Evolutionary conservation across 129 eudicot genomes (phyloP), one percentile per base, ranked within the genome.

Genomic region (Solidago caesia): DNA sequence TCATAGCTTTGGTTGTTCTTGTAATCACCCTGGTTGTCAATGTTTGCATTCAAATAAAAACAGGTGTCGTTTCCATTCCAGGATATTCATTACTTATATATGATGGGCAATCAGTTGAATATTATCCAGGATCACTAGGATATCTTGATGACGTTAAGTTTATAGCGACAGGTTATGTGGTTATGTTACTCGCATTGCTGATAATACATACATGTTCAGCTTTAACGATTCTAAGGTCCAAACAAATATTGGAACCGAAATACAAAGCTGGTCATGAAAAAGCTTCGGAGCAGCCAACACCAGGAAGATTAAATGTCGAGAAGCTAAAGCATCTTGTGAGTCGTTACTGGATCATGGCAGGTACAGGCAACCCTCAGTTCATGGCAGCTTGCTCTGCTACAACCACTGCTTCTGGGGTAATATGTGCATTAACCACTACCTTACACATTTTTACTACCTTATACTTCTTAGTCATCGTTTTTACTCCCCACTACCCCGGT

Each of bases 331-430:
- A 51, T 0, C 29, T 42, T 21, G 67, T 74, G 44, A 75, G 26
- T 9, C 74, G 68, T 39, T 69, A 80, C 7, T 80, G 84, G 76
- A 72, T 80, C 16, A 80, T 80, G 84, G 80, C 76, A 68, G 84
- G 49, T 47, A 80, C 75, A 4, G 64, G 21, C 7, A 67, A 59
- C 80, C 76, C 80, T 0, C 80, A 80, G 8, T 80, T 80, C 52
- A 77, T 80, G 39, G 16, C 73, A 25, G 68, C 61, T 33, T 46
- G 72, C 6, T 74, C 84, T 42, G 65, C 53, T 43, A 74, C 71
- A 25, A 33, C 26, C 25, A 11, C 75, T 21, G 71, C 77, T 67
- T 60, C 71, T 2, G 79, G 75, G 55, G 75, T 43, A 6, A 59
- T 80, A 45, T 73, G 71, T 21, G 5, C 27, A 16, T 2, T 7